phyloP scores from a whole-genome alignment of 179 eudicot species.

The Drosera spatulata region DNA sequence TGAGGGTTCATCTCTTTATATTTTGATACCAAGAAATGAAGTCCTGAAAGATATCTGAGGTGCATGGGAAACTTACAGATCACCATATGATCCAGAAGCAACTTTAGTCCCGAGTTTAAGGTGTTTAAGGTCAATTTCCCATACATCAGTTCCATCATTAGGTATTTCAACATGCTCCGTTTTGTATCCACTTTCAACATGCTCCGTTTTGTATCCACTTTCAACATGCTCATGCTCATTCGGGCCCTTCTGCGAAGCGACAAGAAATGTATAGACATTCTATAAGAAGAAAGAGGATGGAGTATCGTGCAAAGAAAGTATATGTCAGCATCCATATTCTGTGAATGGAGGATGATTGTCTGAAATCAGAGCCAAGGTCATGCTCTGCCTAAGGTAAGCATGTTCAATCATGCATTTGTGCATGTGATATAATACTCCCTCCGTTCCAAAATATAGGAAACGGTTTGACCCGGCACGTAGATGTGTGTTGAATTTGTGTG shows the following conservation, averaged over 20 bases:
- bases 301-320: no score
- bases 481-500: no score
- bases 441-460: no score
- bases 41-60: no score
- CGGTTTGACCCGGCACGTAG: no score
- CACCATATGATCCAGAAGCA: conserved; percentile 55
- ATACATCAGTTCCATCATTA: conserved; percentile 24
- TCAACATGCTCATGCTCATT: conserved; percentile 37
- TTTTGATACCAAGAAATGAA: neutral
- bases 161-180: conserved; percentile 11
- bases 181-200: conserved; percentile 17
- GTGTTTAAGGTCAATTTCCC: conserved; percentile 54
- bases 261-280: neutral
- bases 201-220: conserved; percentile 18
- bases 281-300: neutral
- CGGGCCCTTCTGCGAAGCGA: conserved; percentile 10
- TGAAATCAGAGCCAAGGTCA: neutral
- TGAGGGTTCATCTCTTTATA: neutral
- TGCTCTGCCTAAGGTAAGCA: neutral
- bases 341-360: neutral
- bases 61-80: conserved; percentile 38
- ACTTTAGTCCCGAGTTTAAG: conserved; percentile 45
- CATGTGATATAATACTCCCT: no score
- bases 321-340: no score
- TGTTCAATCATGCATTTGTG: no score